These are phyloP conservation scores for Penicillium diatomitis DNA, from an alignment of 495 filamentous ascomycete genomes.

Conservation along the genomic window DNA sequence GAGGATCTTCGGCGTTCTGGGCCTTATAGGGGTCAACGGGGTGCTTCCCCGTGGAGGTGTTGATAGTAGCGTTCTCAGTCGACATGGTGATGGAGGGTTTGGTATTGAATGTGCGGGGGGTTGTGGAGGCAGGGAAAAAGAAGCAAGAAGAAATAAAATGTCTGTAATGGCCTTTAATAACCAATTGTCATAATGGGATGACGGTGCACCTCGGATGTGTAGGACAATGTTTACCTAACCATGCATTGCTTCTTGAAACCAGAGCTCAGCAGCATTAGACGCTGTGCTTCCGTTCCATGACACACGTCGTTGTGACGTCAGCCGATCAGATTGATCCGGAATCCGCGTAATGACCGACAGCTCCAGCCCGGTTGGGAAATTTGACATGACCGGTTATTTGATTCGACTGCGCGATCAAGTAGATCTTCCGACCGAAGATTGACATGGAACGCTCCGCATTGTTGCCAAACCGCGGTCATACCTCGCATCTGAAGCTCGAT, in stretches of 20 bases:
- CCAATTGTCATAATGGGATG: too few relatives aligned
- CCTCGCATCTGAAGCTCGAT: neutral
- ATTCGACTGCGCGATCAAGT: too few relatives aligned
- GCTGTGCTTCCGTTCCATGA: too few relatives aligned
- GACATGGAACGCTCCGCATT: neutral
- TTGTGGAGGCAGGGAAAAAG: too few relatives aligned
- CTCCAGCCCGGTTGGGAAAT: too few relatives aligned
- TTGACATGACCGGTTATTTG: too few relatives aligned
- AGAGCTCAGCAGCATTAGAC: neutral
- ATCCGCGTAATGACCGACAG: neutral
- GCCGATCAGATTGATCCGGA: slow-evolving; percentile 14
- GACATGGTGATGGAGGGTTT: slow-evolving; percentile 11
- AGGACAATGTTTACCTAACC: neutral
- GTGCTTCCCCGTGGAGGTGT: slow-evolving; percentile 50
- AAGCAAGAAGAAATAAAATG: too few relatives aligned
- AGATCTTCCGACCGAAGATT: neutral
- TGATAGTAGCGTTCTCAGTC: slow-evolving; percentile 36
- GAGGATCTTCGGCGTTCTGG: slow-evolving; percentile 54
- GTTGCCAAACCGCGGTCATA: neutral
- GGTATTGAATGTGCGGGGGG: neutral
- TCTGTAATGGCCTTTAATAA: too few relatives aligned
- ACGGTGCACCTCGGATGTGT: too few relatives aligned
- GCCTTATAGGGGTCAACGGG: slow-evolving; percentile 73
- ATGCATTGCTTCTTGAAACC: slow-evolving; percentile 5
- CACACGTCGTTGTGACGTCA: slow-evolving; percentile 25